Evolutionary conservation across 2,329 filamentous ascomycete genomes (phyloP).

Genomic region (Acrodontium crateriforme): DNA sequence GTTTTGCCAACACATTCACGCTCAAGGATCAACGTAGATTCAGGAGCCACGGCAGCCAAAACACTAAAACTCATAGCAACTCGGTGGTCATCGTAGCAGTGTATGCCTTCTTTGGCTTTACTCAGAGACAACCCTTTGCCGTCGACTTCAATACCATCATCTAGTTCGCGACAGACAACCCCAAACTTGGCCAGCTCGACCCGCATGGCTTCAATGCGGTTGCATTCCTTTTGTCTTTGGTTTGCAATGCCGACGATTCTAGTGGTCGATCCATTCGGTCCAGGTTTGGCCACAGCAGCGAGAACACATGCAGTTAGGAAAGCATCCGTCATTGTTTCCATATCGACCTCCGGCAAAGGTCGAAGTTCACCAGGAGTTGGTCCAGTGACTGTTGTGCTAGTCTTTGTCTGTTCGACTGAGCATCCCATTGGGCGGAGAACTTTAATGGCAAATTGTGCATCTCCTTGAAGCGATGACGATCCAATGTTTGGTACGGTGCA

Average conservation of each 20-base stretch:
- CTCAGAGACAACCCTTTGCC: constrained; percentile 39
- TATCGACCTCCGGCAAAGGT: constrained; percentile 72
- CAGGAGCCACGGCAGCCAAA: constrained; percentile 56
- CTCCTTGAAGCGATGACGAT: constrained; percentile 79
- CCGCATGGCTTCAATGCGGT: constrained; percentile 90
- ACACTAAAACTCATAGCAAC: constrained; percentile 99
- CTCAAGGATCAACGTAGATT: constrained; percentile 66
- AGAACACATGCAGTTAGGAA: constrained; percentile 91
- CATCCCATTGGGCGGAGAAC: constrained; percentile 91
- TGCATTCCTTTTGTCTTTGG: constrained; percentile 95
- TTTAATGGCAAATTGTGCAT: constrained; percentile 85
- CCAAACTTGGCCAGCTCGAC: constrained; percentile 90
- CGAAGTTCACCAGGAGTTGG: constrained; percentile 61
- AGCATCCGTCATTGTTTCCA: constrained; percentile 99
- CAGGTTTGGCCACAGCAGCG: constrained; percentile 69
- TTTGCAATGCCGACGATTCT: constrained; percentile 91
- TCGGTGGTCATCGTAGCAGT: constrained; percentile 94
- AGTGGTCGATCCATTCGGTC: constrained; percentile 47
- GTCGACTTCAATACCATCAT: constrained; percentile 79
- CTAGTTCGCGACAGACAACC: constrained; percentile 70
- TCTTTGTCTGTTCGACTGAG: constrained; percentile 66
- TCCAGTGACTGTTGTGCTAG: constrained; percentile 84
- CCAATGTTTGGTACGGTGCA: constrained; percentile 97
- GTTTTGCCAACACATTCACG: constrained; percentile 93
- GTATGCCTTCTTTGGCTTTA: constrained; percentile 53